These are phyloP conservation scores for Phytophthora lateralis DNA, from an alignment of 352 stramenopile genomes.

Conservation along the genomic window DNA sequence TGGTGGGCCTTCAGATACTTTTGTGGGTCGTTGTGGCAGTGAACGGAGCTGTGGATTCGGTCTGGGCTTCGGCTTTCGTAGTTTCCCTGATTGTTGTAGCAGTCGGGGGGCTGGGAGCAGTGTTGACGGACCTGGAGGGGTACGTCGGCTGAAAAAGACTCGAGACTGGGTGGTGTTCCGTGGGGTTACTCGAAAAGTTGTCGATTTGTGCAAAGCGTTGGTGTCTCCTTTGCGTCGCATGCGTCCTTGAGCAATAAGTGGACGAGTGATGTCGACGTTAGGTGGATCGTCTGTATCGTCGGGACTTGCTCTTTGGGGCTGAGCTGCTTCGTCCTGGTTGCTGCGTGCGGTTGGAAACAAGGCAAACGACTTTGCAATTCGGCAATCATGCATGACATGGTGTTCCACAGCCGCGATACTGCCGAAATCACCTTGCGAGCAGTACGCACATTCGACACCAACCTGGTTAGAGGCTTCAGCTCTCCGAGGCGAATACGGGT, in stretches of 20 bases:
- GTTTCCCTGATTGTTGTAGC: conserved; percentile 6
- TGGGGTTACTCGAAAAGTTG: conserved; percentile 6
- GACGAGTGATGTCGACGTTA: not conserved
- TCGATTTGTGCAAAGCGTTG: conserved; percentile 10
- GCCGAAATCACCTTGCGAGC: conserved; percentile 35
- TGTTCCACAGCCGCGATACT: conserved; percentile 30
- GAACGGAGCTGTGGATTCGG: conserved; percentile 18
- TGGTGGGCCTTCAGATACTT: not conserved
- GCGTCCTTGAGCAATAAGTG: conserved; percentile 35
- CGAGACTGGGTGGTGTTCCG: not conserved
- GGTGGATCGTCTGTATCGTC: not conserved
- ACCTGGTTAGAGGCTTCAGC: not conserved
- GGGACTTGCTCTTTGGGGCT: not conserved
- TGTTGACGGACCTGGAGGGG: not conserved
- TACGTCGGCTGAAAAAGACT: not conserved
- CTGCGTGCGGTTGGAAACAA: not conserved
- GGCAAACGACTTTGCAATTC: conserved; percentile 45
- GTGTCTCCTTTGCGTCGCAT: conserved; percentile 40
- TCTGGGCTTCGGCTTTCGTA: conserved; percentile 14
- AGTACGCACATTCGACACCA: conserved; percentile 54
- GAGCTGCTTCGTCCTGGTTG: conserved; percentile 26
- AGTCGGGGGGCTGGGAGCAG: not conserved
- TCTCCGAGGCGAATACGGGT: not conserved
- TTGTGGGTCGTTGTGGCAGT: conserved; percentile 10
- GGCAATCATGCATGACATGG: conserved; percentile 44